Base-by-base conservation (phyloP, 139 green algal species). In the Micractinium sp. region DNA sequence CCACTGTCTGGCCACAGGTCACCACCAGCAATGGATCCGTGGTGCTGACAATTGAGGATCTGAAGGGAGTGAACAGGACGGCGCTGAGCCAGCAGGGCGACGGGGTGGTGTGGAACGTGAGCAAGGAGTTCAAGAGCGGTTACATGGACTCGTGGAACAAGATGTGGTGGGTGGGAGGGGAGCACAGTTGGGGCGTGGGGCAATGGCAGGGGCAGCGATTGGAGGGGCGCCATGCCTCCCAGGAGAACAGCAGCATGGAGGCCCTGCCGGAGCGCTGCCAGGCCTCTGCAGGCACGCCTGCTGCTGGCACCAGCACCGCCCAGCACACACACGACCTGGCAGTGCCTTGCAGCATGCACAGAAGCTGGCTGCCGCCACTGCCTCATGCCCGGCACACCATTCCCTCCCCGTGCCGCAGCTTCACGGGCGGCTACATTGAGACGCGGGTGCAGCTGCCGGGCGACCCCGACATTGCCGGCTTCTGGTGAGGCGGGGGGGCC, bases 141-240 rank as follows among this genome's bases (percentile, higher is more conserved):
- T 90, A 93, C 73, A 74, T 94, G 41, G 82, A 91, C 38, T 85
- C 80, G 63, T 95, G 92, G 92, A 95, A 95, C 87, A 95, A 95
- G 88, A 94, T 93, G 15, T 95, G 93, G 81, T 95, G 92, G 78
- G 94, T 89, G 47, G 47, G 7, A 56, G 47, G 47, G 47, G 47
- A 16, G 47, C 47, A 56, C 47, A 16, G 47, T 9, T 16, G n/a
- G n/a, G n/a, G n/a, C n/a, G n/a, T n/a, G n/a, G n/a, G n/a, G n/a
- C n/a, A n/a, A n/a, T n/a, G n/a, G n/a, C n/a, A n/a, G n/a, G 47
- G 47, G 47, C 47, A 9, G 47, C 9, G 47, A 9, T 56, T 56
- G 5, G 47, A 56, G 47, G 47, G 47, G 9, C 9, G 47, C 7
- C 47, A 9, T 56, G 47, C 47, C 47, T 5, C 47, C 9, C 7